These are phyloP conservation scores for Danielia oregonensis DNA, from an alignment of 805 yeast genomes.

Conservation along the genomic window DNA sequence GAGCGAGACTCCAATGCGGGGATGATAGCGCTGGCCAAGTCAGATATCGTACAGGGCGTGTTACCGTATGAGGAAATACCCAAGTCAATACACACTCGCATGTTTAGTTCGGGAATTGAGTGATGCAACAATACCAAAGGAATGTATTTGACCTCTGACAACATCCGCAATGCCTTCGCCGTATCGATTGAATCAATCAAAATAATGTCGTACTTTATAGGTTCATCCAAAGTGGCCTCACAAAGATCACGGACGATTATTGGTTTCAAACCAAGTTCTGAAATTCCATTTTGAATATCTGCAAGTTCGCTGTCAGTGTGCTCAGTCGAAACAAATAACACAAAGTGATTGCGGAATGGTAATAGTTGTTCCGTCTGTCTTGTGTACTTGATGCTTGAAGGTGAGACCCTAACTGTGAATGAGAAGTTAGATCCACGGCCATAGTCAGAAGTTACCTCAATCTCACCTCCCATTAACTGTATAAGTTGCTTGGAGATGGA, in stretches of 20 bases:
- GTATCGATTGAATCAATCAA: constrained; percentile 77
- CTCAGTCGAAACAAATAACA: constrained; percentile 65
- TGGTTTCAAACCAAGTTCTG: constrained; percentile 58
- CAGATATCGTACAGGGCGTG: constrained; percentile 80
- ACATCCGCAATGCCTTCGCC: constrained; percentile 62
- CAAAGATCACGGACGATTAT: constrained; percentile 52
- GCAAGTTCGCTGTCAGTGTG: constrained; percentile 49
- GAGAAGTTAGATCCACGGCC: constrained; percentile 82
- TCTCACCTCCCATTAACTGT: constrained; percentile 90
- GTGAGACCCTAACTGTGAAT: constrained; percentile 77
- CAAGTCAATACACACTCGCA: constrained; percentile 77
- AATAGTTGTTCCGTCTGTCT: constrained; percentile 65
- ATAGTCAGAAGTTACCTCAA: constrained; percentile 81
- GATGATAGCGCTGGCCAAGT: constrained; percentile 75
- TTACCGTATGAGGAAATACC: constrained; percentile 88
- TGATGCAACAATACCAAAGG: constrained; percentile 80
- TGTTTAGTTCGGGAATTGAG: constrained; percentile 69
- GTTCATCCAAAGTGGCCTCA: constrained; percentile 54
- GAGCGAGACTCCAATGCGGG: constrained; percentile 84
- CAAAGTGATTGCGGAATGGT: constrained; percentile 69
- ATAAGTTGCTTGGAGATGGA: constrained; percentile 85
- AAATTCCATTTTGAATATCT: constrained; percentile 49
- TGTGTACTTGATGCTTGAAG: constrained; percentile 58
- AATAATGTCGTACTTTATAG: constrained; percentile 70
- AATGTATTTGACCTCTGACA: constrained; percentile 78